Evolutionary conservation across 2,329 filamentous ascomycete genomes (phyloP), one percentile per base, ranked within the genome.

Genomic region (Neofusicoccum laricinum): DNA sequence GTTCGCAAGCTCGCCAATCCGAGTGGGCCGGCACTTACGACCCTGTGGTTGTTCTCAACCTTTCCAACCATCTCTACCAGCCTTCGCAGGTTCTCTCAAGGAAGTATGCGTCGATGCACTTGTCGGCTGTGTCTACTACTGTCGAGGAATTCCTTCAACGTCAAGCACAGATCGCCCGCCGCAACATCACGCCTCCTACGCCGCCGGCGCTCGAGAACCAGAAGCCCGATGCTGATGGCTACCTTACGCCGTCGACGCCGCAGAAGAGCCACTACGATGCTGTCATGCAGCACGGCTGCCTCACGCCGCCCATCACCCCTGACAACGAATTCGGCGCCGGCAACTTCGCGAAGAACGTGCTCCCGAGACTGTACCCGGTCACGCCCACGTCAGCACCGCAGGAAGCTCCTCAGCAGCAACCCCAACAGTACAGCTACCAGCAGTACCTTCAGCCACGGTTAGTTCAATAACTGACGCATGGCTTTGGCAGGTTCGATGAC

Each of bases 251-350:
- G 73, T 90, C 88, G 78, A 95, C 92, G 15, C 92, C 92, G 14
- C 88, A 92, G 72, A 94, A 94, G 81, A 86, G 85, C 57, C 86
- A 88, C 66, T 88, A 87, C 68, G 81, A 85, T 59, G 80, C 85
- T 61, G 82, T 82, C 59, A 84, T 88, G 68, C 86, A 88, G 41
- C 85, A 92, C 69, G 92, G 91, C 65, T 93, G 93, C 77, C 85
- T 93, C 69, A 95, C 92, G 15, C 92, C 92, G 30, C 92, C 92
- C 1, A 94, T 95, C 74, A 95, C 92, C 0, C 92, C 92, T 4
- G 91, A 94, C 67, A 79, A 79, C 67, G 79, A 81, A 45, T 76
- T 74, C 51, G 72, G 69, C 17, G 69, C 74, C 48, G 66, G 64
- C 15, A 70, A 72, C 41, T 69, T 72, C 51, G 70, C 70, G 63